Percentiles rank a stretch among this genome's conserved stretches.
Conservation (phyloP, 2,329 filamentous ascomycete species). For the Parafenestella ontariensis region DNA sequence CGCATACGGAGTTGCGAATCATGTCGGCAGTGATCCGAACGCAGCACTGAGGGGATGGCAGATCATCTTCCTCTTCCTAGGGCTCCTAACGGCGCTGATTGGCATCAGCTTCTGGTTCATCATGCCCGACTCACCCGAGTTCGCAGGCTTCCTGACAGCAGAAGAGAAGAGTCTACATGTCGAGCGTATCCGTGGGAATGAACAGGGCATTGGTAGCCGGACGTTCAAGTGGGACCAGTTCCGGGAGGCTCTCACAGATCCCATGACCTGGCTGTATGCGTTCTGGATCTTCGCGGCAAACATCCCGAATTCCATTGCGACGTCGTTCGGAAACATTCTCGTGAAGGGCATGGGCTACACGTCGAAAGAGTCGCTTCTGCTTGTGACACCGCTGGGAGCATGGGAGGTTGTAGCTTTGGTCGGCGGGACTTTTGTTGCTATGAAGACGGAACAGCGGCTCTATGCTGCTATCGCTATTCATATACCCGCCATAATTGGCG, state of each 20-base stretch:
- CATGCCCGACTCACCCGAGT: not conserved
- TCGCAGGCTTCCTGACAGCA: constrained; percentile 11
- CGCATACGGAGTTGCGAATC: not conserved
- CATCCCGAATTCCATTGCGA: constrained; percentile 50
- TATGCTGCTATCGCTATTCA: constrained; percentile 25
- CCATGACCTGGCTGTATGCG: constrained; percentile 48
- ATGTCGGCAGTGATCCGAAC: constrained; percentile 52
- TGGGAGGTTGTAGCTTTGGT: constrained; percentile 33
- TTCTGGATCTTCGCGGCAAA: constrained; percentile 40
- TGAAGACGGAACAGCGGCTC: constrained; percentile 31
- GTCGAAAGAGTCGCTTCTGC: constrained; percentile 39
- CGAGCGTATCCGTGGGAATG: constrained; percentile 54
- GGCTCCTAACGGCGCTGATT: constrained; percentile 39
- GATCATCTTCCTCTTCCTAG: constrained; percentile 70
- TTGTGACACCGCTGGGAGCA: constrained; percentile 35
- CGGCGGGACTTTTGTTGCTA: constrained; percentile 30
- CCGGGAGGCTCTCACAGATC: constrained; percentile 54
- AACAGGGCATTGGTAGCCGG: constrained; percentile 60
- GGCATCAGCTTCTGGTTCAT: constrained; percentile 32
- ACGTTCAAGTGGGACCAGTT: constrained; percentile 56
- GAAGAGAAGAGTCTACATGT: constrained; percentile 38
- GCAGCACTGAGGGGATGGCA: constrained; percentile 67
- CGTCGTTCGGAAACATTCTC: constrained; percentile 37
- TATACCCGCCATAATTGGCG: constrained; percentile 28
- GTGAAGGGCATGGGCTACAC: constrained; percentile 48